A percentile compares a stretch with the other conserved stretches of the same genome.
These are phyloP conservation scores for Verticillium tricorpus DNA, from an alignment of 2,329 filamentous ascomycete genomes.

Conservation along the genomic window DNA sequence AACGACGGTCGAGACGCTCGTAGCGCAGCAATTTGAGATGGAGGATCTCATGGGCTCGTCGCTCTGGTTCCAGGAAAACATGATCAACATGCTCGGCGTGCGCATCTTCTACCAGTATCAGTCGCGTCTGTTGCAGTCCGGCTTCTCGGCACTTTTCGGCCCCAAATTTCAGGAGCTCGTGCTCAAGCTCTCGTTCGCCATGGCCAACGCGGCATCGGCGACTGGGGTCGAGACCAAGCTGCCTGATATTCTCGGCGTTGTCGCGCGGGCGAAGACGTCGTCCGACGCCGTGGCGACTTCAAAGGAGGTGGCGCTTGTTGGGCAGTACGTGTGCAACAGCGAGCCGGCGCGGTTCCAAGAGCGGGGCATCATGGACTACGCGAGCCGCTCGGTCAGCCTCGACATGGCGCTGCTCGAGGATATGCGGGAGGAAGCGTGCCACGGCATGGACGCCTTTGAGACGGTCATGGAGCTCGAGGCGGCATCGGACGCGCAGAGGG, in stretches of 20 bases:
- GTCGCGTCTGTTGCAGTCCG: slow-evolving; percentile 43
- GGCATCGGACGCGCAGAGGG: slow-evolving; percentile 16
- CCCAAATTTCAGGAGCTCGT: slow-evolving; percentile 48
- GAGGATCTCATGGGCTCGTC: slow-evolving; percentile 43
- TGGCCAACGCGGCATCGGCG: slow-evolving; percentile 34
- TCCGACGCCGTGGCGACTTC: slow-evolving; percentile 39
- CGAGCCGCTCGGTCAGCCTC: slow-evolving; percentile 40
- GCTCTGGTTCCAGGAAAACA: slow-evolving; percentile 39
- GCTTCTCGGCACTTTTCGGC: slow-evolving; percentile 46
- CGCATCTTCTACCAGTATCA: slow-evolving; percentile 50
- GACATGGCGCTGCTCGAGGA: slow-evolving; percentile 51
- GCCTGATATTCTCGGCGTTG: slow-evolving; percentile 39
- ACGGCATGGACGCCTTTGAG: slow-evolving; percentile 51
- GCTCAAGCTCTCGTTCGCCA: slow-evolving; percentile 45
- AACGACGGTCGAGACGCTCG: slow-evolving; percentile 44
- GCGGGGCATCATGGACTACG: slow-evolving; percentile 46
- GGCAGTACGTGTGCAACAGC: slow-evolving; percentile 42
- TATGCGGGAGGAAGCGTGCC: slow-evolving; percentile 46
- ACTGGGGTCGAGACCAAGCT: slow-evolving; percentile 25
- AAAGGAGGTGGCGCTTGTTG: slow-evolving; percentile 44
- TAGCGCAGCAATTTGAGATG: slow-evolving; percentile 49
- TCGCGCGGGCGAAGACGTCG: slow-evolving; percentile 38
- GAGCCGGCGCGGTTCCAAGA: slow-evolving; percentile 45
- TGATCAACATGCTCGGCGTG: slow-evolving; percentile 45
- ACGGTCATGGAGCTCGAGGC: slow-evolving; percentile 37